Conservation (phyloP, 371 early-diverging fungal species). For the Haplosporangium sp. region DNA sequence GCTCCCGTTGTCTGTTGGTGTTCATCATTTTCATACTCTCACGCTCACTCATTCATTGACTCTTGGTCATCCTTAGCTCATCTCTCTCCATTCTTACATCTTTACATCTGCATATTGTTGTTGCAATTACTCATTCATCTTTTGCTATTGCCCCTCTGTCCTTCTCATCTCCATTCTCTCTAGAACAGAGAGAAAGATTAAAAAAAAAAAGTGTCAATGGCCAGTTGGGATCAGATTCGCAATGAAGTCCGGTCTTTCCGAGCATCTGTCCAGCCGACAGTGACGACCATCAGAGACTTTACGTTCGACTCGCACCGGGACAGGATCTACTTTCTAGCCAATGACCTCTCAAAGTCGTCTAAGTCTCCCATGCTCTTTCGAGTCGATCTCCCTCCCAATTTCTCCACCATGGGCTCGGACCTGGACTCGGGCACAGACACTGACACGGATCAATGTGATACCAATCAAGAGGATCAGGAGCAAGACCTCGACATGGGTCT, state of each 20-base stretch:
- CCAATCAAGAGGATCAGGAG: neutral
- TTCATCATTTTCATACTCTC: no score
- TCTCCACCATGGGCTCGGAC: constrained; percentile 9
- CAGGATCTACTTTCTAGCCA: constrained; percentile 69
- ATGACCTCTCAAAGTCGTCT: constrained; percentile 57
- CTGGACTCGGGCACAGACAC: constrained; percentile 5
- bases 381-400: constrained; percentile 50
- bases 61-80: no score
- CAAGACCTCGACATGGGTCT: constrained; percentile 39
- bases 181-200: no score
- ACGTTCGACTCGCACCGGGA: constrained; percentile 60
- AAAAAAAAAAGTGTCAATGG: no score
- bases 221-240: constrained; percentile 70
- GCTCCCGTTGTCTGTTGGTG: no score
- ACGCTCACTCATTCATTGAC: no score
- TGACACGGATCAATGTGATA: neutral
- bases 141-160: no score
- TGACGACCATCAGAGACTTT: constrained; percentile 67
- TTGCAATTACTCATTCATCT: no score
- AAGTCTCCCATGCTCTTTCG: constrained; percentile 57
- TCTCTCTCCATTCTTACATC: no score
- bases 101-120: no score
- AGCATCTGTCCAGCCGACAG: constrained; percentile 56
- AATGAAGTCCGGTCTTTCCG: constrained; percentile 69
- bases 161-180: neutral